phyloP scores from a whole-genome alignment of 83 land plant genomes.

The Thuja plicata region DNA sequence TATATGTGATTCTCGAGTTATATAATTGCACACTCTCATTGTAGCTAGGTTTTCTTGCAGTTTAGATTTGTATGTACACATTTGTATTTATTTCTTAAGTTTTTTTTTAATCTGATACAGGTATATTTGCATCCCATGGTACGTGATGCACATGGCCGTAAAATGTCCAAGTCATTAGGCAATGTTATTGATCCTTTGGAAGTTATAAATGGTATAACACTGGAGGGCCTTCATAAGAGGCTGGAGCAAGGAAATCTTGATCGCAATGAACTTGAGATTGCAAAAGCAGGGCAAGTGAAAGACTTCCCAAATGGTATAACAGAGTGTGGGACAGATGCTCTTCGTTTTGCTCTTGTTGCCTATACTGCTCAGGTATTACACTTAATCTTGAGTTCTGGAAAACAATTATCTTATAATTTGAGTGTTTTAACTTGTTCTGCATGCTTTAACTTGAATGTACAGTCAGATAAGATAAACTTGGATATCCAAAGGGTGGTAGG shows the following conservation, averaged over 20 bases:
- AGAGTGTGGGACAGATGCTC: slow-evolving; percentile 98
- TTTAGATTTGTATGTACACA: neutral
- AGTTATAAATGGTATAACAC: slow-evolving; percentile 85
- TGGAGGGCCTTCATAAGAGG: slow-evolving; percentile 78
- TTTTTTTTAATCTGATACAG: slow-evolving; percentile 24
- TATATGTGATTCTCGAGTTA: neutral
- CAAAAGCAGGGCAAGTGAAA: slow-evolving; percentile 74
- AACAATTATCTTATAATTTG: neutral
- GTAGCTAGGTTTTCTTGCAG: neutral
- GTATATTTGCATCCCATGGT: slow-evolving; percentile 95
- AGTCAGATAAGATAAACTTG: slow-evolving; percentile 91
- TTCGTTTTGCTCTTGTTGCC: slow-evolving; percentile 90
- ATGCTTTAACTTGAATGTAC: slow-evolving; percentile 19
- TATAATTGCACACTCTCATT: neutral
- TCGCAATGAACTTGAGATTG: slow-evolving; percentile 59
- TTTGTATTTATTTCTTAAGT: neutral
- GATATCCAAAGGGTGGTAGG: slow-evolving; percentile 89
- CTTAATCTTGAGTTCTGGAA: neutral
- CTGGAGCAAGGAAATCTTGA: slow-evolving; percentile 88
- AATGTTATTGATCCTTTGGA: slow-evolving; percentile 98
- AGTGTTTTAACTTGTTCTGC: neutral
- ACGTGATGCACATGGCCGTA: slow-evolving; percentile 99
- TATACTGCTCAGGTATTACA: slow-evolving; percentile 87
- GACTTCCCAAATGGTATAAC: slow-evolving; percentile 93
- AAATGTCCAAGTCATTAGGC: slow-evolving; percentile 99